phyloP scores from a whole-genome alignment of 495 filamentous ascomycete species.

The Annulohypoxylon moriforme region DNA sequence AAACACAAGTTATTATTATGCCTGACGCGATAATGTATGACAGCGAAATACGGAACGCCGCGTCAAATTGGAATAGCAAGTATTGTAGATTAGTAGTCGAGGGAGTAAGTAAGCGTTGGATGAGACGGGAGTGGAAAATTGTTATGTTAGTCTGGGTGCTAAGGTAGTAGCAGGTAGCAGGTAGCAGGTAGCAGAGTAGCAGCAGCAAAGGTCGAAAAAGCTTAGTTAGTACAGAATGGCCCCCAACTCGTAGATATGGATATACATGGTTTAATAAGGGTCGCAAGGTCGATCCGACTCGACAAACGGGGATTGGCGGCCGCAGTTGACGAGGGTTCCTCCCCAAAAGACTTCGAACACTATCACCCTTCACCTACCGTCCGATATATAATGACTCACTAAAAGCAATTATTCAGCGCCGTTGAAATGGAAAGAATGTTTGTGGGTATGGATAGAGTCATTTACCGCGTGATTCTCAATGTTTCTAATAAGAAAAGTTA shows the following conservation, averaged over 20 bases:
- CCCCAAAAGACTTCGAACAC: constrained; percentile 20
- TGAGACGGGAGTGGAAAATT: constrained; percentile 12
- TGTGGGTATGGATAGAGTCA: constrained; percentile 5
- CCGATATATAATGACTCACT: constrained; percentile 17
- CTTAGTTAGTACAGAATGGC: constrained; percentile 13
- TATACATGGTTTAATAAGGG: constrained; percentile 15
- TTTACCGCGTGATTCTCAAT: neutral
- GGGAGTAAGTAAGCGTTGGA: neutral
- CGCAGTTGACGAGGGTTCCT: constrained; percentile 4
- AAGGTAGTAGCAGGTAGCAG: too few relatives aligned
- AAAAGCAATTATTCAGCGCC: neutral
- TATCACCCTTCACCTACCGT: constrained; percentile 24
- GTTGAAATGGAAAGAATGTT: neutral
- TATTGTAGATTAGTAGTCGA: neutral
- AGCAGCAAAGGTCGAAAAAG: constrained; percentile 15
- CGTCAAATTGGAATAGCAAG: neutral
- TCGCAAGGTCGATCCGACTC: constrained; percentile 3
- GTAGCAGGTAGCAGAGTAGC: too few relatives aligned
- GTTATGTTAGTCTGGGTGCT: constrained; percentile 6
- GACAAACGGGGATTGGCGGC: constrained; percentile 25
- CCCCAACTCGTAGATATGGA: constrained; percentile 16
- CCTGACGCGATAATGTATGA: neutral
- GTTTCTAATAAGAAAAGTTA: neutral
- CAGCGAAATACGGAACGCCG: neutral
- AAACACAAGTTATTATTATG: neutral